Evolutionary conservation across 169 alveolate genomes (phyloP).

Genomic region (Eimeria necatrix): DNA sequence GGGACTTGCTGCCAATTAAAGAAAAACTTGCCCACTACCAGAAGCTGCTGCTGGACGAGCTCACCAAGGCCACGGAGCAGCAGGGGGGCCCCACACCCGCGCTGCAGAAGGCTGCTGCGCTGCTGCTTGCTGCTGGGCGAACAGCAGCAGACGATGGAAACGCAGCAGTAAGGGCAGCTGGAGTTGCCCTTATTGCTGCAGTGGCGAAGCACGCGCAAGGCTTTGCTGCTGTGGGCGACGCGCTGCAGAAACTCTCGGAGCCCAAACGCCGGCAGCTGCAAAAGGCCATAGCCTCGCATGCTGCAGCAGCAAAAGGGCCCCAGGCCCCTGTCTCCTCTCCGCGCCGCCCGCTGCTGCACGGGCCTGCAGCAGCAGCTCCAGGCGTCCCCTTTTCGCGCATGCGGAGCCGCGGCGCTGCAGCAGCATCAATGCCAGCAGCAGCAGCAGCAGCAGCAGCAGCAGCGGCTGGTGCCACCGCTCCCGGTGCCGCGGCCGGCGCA

Average conservation of each 20-base stretch:
- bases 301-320: conserved; percentile 7
- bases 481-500: background rate
- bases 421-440: conserved; percentile 16
- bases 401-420: conserved; percentile 54
- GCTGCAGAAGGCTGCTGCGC: conserved; percentile 57
- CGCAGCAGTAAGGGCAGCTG: conserved; percentile 79
- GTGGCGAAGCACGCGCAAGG: conserved; percentile 67
- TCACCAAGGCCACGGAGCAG: conserved; percentile 60
- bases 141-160: conserved; percentile 80
- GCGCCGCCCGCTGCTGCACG: conserved; percentile 16
- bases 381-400: conserved; percentile 38
- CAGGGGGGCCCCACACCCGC: conserved; percentile 52
- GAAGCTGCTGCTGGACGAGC: conserved; percentile 77
- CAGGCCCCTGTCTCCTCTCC: conserved; percentile 53
- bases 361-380: background rate
- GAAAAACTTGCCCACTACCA: conserved; percentile 73
- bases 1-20: conserved; percentile 78
- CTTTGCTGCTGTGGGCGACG: conserved; percentile 39
- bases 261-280: conserved; percentile 78
- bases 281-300: conserved; percentile 54
- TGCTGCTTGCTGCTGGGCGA: conserved; percentile 75
- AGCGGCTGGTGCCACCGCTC: conserved; percentile 4
- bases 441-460: background rate
- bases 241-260: conserved; percentile 66
- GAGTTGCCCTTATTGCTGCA: conserved; percentile 66